phyloP scores from a whole-genome alignment of 2,329 filamentous ascomycete genomes.

The Neonectria ditissima region DNA sequence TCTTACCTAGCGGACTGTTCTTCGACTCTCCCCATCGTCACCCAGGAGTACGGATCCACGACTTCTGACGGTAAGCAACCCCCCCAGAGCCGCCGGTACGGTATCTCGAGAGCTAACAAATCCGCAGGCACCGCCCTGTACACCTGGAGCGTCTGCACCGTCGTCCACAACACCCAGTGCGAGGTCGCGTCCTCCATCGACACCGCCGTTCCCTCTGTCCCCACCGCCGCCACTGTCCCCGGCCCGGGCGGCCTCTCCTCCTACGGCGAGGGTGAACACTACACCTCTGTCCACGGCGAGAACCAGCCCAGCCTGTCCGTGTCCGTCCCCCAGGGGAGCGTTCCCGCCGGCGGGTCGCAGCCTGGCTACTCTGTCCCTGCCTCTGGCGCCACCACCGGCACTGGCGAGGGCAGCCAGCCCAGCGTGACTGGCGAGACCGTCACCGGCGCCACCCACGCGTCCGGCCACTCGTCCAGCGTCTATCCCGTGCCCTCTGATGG shows the following conservation, averaged over 20 bases:
- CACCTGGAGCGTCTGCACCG: constrained; percentile 52
- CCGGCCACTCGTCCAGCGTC: constrained; percentile 36
- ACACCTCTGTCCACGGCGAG: constrained; percentile 32
- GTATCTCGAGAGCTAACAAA: neutral
- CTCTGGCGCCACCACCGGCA: constrained; percentile 14
- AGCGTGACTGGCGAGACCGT: constrained; percentile 29
- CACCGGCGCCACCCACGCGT: constrained; percentile 35
- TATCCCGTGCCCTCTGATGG: constrained; percentile 34
- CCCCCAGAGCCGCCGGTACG: neutral
- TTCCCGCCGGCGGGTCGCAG: constrained; percentile 21
- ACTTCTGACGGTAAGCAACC: constrained; percentile 49
- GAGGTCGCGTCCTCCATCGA: constrained; percentile 46
- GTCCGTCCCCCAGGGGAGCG: constrained; percentile 24
- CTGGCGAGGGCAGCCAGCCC: constrained; percentile 22
- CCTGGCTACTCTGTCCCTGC: constrained; percentile 31
- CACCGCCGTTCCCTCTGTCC: constrained; percentile 23
- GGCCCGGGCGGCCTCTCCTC: constrained; percentile 26
- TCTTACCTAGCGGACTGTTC: constrained; percentile 44
- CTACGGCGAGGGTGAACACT: constrained; percentile 18
- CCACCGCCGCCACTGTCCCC: constrained; percentile 27
- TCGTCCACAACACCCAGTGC: constrained; percentile 52
- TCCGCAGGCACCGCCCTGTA: constrained; percentile 48
- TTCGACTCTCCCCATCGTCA: constrained; percentile 45
- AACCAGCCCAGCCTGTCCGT: constrained; percentile 30
- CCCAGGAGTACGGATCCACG: constrained; percentile 49